A percentile compares a stretch with the other conserved stretches of the same genome.
phyloP scores from a whole-genome alignment of 2,329 filamentous ascomycete genomes.

The Fusarium brachygibbosum region DNA sequence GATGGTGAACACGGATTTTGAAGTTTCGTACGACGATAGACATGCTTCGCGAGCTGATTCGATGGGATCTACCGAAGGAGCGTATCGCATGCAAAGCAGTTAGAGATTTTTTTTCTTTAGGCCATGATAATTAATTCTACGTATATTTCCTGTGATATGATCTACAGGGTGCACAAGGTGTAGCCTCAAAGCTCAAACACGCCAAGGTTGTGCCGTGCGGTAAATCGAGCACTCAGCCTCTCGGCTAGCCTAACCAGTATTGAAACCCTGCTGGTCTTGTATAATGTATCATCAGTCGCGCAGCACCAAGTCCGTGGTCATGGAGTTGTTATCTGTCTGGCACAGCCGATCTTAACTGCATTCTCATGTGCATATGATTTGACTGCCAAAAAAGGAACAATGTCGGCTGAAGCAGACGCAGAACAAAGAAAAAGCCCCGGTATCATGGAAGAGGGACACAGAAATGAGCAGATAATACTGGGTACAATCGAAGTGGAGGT shows the following conservation, averaged over 20 bases:
- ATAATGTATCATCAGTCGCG: too few relatives aligned
- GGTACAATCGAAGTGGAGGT: not conserved
- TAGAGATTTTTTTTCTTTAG: not conserved
- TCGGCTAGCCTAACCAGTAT: too few relatives aligned
- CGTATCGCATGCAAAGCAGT: constrained; percentile 27
- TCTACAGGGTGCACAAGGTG: not conserved
- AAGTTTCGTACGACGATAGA: constrained; percentile 43
- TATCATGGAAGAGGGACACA: not conserved
- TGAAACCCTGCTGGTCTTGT: too few relatives aligned
- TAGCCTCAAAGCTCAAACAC: not conserved
- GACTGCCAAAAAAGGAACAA: too few relatives aligned
- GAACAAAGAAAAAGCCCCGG: not conserved
- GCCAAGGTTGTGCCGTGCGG: not conserved
- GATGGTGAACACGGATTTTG: constrained; percentile 42
- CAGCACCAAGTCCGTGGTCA: not conserved
- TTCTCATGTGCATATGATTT: too few relatives aligned
- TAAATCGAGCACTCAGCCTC: not conserved
- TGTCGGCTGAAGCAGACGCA: not conserved
- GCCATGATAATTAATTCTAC: not conserved
- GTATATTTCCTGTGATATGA: not conserved
- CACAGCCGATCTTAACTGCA: not conserved
- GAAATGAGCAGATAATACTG: not conserved
- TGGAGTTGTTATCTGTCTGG: not conserved
- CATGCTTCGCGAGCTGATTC: constrained; percentile 34
- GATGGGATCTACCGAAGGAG: constrained; percentile 35